Conservation (phyloP, 495 filamentous ascomycete genomes). For the Neurospora sp. region DNA sequence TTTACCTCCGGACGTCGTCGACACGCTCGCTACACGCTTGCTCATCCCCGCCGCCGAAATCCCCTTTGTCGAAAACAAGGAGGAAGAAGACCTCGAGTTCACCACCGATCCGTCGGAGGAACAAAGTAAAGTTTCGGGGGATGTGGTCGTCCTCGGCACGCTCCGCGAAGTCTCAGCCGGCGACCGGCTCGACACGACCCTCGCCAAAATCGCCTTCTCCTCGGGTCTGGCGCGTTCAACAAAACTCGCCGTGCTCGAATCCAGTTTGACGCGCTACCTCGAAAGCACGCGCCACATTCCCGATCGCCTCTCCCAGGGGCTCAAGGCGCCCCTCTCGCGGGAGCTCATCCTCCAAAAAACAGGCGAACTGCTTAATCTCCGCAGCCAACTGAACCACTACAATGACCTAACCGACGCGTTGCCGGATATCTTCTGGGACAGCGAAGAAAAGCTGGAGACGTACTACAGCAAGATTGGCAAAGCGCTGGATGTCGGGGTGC, state of each 20-base stretch:
- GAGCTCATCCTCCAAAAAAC: conserved; percentile 73
- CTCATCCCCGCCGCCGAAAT: conserved; percentile 64
- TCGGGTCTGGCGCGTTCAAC: conserved; percentile 89
- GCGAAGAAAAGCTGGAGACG: conserved; percentile 75
- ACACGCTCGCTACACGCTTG: conserved; percentile 60
- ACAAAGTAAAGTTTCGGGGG: conserved; percentile 70
- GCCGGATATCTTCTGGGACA: conserved; percentile 96
- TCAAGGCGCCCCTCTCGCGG: conserved; percentile 17
- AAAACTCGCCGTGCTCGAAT: conserved; percentile 92
- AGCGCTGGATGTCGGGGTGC: conserved; percentile 82
- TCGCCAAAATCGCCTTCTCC: conserved; percentile 93
- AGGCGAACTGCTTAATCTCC: conserved; percentile 79
- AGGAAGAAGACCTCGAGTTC: conserved; percentile 88
- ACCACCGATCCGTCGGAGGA: conserved; percentile 64
- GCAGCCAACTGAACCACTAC: conserved; percentile 92
- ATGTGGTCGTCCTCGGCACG: conserved; percentile 83
- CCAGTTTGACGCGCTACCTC: conserved; percentile 71
- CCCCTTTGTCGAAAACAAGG: conserved; percentile 53
- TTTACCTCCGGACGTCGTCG: conserved; percentile 59
- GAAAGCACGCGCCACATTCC: conserved; percentile 74
- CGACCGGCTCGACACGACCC: conserved; percentile 55
- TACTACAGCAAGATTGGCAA: conserved; percentile 92
- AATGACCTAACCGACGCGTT: conserved; percentile 92
- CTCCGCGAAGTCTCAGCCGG: conserved; percentile 31
- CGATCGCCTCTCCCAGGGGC: conserved; percentile 47